Conservation (phyloP, 164 flowering plant species). For the Euptelea pleiosperma region DNA sequence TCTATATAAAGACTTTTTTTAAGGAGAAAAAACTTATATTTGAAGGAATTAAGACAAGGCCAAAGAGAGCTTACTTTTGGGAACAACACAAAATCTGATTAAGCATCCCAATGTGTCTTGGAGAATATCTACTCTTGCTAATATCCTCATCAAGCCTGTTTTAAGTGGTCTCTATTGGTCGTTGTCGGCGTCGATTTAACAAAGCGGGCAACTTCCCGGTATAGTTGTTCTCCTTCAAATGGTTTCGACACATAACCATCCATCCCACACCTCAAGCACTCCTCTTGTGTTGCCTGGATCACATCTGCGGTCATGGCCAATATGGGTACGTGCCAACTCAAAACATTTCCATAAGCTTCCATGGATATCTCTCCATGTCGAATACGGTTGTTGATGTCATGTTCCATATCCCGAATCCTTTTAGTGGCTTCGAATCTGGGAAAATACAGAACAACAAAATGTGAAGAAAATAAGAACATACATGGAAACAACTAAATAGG, state of each 20-base stretch:
- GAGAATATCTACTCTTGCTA: constrained; percentile 15
- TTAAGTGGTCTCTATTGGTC: constrained; percentile 19
- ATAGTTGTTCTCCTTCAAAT: constrained; percentile 85
- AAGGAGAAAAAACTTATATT: not conserved
- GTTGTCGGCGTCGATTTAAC: constrained; percentile 29
- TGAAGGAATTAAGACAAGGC: not conserved
- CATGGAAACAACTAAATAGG: no score
- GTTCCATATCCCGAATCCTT: constrained; percentile 66
- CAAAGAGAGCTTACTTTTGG: constrained; percentile 16
- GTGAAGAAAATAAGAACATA: not conserved
- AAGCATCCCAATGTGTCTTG: constrained; percentile 18
- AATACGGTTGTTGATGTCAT: constrained; percentile 33
- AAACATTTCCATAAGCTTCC: constrained; percentile 36
- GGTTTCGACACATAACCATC: constrained; percentile 99
- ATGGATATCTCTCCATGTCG: constrained; percentile 40
- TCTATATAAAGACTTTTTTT: not conserved
- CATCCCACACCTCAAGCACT: constrained; percentile 75
- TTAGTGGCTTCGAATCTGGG: constrained; percentile 86
- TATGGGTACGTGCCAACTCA: constrained; percentile 79
- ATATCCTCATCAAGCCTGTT: constrained; percentile 16
- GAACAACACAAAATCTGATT: constrained; percentile 8
- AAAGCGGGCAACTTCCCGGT: constrained; percentile 76
- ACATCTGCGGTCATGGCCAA: constrained; percentile 99
- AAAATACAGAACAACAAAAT: not conserved
- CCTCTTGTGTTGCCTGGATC: constrained; percentile 83